Percentiles rank a stretch among this genome's conserved stretches.
Conservation (phyloP, 441 rosid species). For the Macaranga tanarius region DNA sequence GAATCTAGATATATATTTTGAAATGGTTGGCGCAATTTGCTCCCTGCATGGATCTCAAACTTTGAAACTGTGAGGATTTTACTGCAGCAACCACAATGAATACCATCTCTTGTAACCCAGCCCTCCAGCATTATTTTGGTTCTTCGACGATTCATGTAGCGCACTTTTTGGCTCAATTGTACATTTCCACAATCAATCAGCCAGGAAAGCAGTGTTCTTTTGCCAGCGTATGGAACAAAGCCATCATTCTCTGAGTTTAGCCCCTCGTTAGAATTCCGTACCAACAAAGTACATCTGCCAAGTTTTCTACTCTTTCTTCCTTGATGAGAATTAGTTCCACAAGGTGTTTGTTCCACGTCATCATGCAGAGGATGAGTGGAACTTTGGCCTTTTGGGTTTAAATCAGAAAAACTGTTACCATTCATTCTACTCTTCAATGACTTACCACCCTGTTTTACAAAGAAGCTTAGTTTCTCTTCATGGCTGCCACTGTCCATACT, state of each 20-base stretch:
- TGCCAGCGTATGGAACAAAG: slow-evolving; percentile 79
- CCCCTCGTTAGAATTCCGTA: slow-evolving; percentile 64
- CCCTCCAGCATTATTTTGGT: slow-evolving; percentile 89
- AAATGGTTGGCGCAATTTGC: slow-evolving; percentile 84
- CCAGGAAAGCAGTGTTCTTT: slow-evolving; percentile 86
- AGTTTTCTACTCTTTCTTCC: slow-evolving; percentile 77
- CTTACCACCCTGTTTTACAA: slow-evolving; percentile 54
- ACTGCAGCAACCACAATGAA: slow-evolving; percentile 97
- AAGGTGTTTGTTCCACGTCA: slow-evolving; percentile 38
- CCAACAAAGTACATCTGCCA: slow-evolving; percentile 85
- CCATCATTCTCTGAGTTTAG: slow-evolving; percentile 63
- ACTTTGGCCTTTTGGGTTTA: slow-evolving; percentile 41
- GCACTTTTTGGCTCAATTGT: slow-evolving; percentile 84
- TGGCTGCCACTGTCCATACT: slow-evolving; percentile 58
- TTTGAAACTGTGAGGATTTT: slow-evolving; percentile 78
- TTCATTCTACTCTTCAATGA: slow-evolving; percentile 45
- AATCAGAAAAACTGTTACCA: slow-evolving; percentile 36
- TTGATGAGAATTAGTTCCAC: slow-evolving; percentile 51
- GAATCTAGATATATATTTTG: slow-evolving; percentile 89
- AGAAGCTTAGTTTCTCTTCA: slow-evolving; percentile 75
- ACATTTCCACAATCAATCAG: slow-evolving; percentile 81
- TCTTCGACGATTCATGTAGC: slow-evolving; percentile 74
- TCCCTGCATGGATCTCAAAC: slow-evolving; percentile 98
- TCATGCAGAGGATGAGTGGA: slow-evolving; percentile 30
- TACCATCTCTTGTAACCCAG: slow-evolving; percentile 88